Percentiles rank a stretch among this genome's conserved stretches.
Evolutionary conservation across 176 grass and related monocot genomes (phyloP).

Genomic region (Musa beccarii): DNA sequence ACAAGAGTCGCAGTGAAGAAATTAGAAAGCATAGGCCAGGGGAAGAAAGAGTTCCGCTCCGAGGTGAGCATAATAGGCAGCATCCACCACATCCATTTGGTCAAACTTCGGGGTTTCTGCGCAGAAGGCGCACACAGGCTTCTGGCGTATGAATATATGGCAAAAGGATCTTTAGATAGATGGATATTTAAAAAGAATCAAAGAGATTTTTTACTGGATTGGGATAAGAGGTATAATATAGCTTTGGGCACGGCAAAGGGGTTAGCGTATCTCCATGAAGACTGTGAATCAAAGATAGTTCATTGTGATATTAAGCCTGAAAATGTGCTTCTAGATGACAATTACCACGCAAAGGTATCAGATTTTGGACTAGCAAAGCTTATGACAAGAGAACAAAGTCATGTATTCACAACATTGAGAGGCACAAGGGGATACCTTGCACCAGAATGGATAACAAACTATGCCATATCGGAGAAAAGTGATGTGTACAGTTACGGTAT

Average conservation of each 20-base stretch:
- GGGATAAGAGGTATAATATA: constrained; percentile 71
- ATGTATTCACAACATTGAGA: constrained; percentile 83
- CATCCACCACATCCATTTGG: constrained; percentile 96
- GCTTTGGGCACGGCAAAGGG: constrained; percentile 84
- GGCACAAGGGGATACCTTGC: constrained; percentile 87
- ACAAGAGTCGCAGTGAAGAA: constrained; percentile 76
- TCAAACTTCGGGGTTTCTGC: constrained; percentile 83
- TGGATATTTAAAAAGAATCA: constrained; percentile 66
- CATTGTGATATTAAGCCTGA: constrained; percentile 98
- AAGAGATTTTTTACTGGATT: constrained; percentile 36
- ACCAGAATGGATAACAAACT: constrained; percentile 86
- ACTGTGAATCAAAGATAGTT: constrained; percentile 86
- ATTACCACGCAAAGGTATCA: constrained; percentile 79
- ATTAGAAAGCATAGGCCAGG: constrained; percentile 86
- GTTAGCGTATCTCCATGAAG: constrained; percentile 79
- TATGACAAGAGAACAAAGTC: constrained; percentile 96
- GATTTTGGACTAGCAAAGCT: constrained; percentile 98
- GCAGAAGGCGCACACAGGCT: constrained; percentile 59
- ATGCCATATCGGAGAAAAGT: constrained; percentile 88
- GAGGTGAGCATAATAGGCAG: constrained; percentile 91
- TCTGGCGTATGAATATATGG: constrained; percentile 91
- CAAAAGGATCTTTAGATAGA: constrained; percentile 69
- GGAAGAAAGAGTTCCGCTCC: constrained; percentile 86
- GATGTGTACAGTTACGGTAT: constrained; percentile 95
- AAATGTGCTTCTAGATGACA: constrained; percentile 82